Conservation (phyloP, 139 green algal genomes). For the Prasinococcaceae sp. region DNA sequence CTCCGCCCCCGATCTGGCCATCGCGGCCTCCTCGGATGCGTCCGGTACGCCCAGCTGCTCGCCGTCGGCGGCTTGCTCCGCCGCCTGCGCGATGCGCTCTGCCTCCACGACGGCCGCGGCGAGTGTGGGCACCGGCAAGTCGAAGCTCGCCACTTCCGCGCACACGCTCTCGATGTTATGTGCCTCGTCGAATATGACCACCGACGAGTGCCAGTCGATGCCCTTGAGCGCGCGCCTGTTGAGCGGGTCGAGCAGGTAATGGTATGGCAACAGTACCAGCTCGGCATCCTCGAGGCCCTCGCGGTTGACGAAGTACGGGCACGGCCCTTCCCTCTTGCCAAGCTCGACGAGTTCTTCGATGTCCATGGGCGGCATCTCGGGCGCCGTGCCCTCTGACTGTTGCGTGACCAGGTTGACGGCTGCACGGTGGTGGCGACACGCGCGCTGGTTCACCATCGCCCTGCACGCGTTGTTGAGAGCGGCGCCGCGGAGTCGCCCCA, state of each 20-base stretch:
- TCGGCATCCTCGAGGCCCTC: slow-evolving; percentile 50
- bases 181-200: slow-evolving; percentile 91
- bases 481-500: slow-evolving; percentile 26
- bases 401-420: neutral
- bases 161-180: slow-evolving; percentile 85
- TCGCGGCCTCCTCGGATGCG: neutral
- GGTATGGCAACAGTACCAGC: slow-evolving; percentile 91
- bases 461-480: slow-evolving; percentile 62
- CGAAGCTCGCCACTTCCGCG: slow-evolving; percentile 65
- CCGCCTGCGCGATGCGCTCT: neutral
- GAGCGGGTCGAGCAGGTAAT: slow-evolving; percentile 54
- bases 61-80: neutral
- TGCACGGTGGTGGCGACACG: neutral
- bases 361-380: slow-evolving; percentile 32
- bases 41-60: too few species aligned
- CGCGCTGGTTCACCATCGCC: slow-evolving; percentile 25
- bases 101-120: slow-evolving; percentile 3
- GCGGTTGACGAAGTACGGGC: slow-evolving; percentile 63
- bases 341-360: slow-evolving; percentile 79
- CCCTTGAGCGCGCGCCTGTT: slow-evolving; percentile 30
- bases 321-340: slow-evolving; percentile 29
- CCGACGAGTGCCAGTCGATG: slow-evolving; percentile 46
- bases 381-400: neutral
- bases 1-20: neutral
- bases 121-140: slow-evolving; percentile 34